phyloP scores from a whole-genome alignment of 2,329 filamentous ascomycete species.

The Coniochaeta prunicola region DNA sequence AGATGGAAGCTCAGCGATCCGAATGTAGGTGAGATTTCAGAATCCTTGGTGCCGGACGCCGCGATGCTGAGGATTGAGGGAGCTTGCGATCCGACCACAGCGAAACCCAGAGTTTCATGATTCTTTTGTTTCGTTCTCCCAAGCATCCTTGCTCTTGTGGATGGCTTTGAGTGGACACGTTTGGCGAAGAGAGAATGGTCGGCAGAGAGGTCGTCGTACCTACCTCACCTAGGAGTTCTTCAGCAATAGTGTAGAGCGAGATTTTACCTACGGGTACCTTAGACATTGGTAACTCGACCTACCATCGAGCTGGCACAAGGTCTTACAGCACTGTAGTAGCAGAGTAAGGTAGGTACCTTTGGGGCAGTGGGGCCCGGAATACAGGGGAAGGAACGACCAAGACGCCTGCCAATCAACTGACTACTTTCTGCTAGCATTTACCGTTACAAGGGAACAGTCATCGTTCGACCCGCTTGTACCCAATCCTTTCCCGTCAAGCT shows the following conservation, averaged over 20 bases:
- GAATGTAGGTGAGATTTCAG: background rate
- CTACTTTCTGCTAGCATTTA: background rate
- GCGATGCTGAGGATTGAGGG: background rate
- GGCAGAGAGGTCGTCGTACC: no score
- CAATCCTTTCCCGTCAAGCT: background rate
- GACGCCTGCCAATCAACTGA: background rate
- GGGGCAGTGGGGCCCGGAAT: background rate
- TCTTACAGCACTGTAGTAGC: no score
- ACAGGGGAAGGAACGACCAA: background rate
- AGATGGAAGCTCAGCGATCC: background rate
- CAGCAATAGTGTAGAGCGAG: no score
- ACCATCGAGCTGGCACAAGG: no score
- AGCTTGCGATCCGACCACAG: background rate
- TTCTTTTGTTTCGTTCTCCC: no score
- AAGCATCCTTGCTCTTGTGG: no score
- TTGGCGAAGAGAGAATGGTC: no score
- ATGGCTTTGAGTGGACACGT: no score
- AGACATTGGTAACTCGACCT: no score
- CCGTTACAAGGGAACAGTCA: background rate
- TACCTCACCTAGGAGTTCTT: no score
- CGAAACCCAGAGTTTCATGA: no score
- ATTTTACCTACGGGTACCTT: no score
- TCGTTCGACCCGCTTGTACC: background rate
- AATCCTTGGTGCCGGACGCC: background rate
- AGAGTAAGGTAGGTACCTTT: background rate